phyloP scores from a whole-genome alignment of 202 grass and related monocot species.

The Carex arenaria region DNA sequence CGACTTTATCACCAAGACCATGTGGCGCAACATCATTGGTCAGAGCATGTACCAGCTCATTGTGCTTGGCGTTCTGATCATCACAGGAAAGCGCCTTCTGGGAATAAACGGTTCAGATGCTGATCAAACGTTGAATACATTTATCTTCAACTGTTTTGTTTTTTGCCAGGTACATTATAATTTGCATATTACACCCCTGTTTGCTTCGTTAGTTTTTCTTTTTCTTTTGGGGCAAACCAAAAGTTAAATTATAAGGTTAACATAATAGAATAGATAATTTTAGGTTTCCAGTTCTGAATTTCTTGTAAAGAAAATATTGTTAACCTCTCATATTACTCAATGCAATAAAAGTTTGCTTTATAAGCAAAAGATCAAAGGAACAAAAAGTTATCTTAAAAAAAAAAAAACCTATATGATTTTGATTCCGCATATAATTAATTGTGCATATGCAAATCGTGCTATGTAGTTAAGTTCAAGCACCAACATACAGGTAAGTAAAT shows the following conservation, averaged over 20 bases:
- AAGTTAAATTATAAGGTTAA: neutral
- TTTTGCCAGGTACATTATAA: slow-evolving; percentile 56
- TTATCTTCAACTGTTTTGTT: slow-evolving; percentile 84
- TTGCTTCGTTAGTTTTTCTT: neutral
- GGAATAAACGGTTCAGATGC: slow-evolving; percentile 16
- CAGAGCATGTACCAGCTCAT: slow-evolving; percentile 72
- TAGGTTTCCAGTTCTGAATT: neutral
- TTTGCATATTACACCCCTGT: neutral
- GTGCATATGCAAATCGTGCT: neutral
- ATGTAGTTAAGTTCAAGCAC: neutral
- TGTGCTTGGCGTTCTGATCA: slow-evolving; percentile 58
- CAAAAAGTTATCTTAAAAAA: neutral
- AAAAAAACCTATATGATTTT: neutral
- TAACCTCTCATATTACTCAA: neutral
- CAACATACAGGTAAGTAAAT: neutral
- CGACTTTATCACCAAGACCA: slow-evolving; percentile 75
- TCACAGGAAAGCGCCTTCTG: slow-evolving; percentile 41
- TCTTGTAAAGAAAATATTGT: neutral
- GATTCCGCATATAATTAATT: neutral
- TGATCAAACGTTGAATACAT: slow-evolving; percentile 52
- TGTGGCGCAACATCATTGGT: slow-evolving; percentile 88
- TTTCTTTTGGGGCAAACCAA: neutral
- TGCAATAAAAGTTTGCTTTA: neutral
- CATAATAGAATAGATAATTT: neutral
- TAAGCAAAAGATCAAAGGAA: neutral